Percentiles rank a stretch among this genome's conserved stretches.
Conservation (phyloP, 176 grass and related monocot species). For the Ampelocalamus luodianensis region DNA sequence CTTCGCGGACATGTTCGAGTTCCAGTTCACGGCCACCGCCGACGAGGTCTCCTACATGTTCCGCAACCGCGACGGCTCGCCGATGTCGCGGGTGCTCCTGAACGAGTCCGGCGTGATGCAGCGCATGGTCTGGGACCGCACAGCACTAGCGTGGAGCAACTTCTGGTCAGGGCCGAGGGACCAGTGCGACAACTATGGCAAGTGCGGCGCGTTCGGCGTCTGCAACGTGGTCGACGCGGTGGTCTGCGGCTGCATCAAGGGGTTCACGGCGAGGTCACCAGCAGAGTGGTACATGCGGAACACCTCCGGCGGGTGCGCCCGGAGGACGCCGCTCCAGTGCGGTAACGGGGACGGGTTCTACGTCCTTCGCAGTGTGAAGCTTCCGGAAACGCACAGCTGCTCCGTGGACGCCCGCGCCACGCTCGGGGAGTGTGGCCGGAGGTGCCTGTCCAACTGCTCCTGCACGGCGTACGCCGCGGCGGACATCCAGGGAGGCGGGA, state of each 20-base stretch:
- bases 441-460: slow-evolving; percentile 43
- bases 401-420: slow-evolving; percentile 19
- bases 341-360: slow-evolving; percentile 50
- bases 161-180: slow-evolving; percentile 50
- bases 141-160: slow-evolving; percentile 20
- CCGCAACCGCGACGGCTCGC: slow-evolving; percentile 22
- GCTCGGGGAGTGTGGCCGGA: slow-evolving; percentile 28
- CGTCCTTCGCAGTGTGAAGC: slow-evolving; percentile 45
- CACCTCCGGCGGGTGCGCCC: slow-evolving; percentile 47
- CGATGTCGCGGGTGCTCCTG: slow-evolving; percentile 48
- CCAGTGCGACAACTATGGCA: slow-evolving; percentile 52
- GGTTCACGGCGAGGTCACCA: slow-evolving; percentile 29
- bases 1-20: slow-evolving; percentile 47
- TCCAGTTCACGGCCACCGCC: slow-evolving; percentile 38
- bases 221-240: slow-evolving; percentile 38
- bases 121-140: slow-evolving; percentile 51
- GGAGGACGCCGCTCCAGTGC: slow-evolving; percentile 38
- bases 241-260: slow-evolving; percentile 44
- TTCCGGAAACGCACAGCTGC: slow-evolving; percentile 50
- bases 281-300: slow-evolving; percentile 60
- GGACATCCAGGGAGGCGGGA: slow-evolving; percentile 44
- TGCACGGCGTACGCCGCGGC: slow-evolving; percentile 54
- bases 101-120: slow-evolving; percentile 48
- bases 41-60: slow-evolving; percentile 50
- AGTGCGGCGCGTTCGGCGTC: slow-evolving; percentile 59